Evolutionary conservation across 768 basidiomycete species (phyloP).

Genomic region (Leccinum boreale): DNA sequence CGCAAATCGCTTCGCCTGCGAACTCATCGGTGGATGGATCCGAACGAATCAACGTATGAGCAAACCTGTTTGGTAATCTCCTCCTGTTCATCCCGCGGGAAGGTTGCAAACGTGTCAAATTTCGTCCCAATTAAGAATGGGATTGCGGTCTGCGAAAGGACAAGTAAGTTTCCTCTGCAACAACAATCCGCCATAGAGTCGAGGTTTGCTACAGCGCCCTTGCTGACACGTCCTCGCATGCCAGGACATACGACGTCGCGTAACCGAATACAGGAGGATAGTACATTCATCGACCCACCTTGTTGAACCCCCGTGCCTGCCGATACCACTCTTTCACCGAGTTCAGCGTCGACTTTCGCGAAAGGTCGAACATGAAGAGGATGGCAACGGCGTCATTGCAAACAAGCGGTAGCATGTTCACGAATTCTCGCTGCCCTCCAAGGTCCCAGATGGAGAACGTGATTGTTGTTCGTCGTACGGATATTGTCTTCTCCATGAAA

Average conservation of each 20-base stretch:
- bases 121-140: conserved; percentile 99
- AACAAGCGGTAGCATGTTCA: conserved; percentile 97
- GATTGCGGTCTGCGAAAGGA: conserved; percentile 77
- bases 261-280: neutral
- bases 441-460: conserved; percentile 99
- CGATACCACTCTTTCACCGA: conserved; percentile 99
- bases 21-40: conserved; percentile 6
- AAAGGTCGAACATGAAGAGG: conserved; percentile 99
- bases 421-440: conserved; percentile 96
- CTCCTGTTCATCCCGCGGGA: conserved; percentile 97
- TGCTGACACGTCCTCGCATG: neutral
- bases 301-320: conserved; percentile 98
- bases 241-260: neutral
- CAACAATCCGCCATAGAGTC: conserved; percentile 7
- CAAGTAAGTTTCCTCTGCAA: conserved; percentile 14
- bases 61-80: conserved; percentile 96
- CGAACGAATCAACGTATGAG: conserved; percentile 8
- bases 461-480: conserved; percentile 96
- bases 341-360: conserved; percentile 94
- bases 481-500: conserved; percentile 99
- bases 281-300: conserved; percentile 49
- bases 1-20: conserved; percentile 93
- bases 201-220: neutral
- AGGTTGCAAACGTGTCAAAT: conserved; percentile 94
- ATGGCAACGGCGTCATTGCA: conserved; percentile 99